These are phyloP conservation scores for Bipolaris sorokiniana DNA, from an alignment of 2,329 filamentous ascomycete genomes.

Conservation along the genomic window DNA sequence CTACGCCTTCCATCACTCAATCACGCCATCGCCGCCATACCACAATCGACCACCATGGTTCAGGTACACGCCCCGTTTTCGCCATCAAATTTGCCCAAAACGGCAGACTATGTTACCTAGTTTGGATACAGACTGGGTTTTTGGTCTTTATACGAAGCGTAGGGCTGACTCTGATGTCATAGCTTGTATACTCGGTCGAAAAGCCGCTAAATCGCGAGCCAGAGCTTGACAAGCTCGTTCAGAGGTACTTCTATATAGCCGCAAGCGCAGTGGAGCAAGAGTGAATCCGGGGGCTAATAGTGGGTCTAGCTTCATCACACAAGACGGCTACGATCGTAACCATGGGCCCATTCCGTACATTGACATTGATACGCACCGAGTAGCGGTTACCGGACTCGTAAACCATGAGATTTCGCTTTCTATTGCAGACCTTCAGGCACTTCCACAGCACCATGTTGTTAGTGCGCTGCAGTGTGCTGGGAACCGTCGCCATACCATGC, in stretches of 20 bases:
- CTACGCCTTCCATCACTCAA: slow-evolving; percentile 29
- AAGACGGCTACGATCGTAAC: slow-evolving; percentile 62
- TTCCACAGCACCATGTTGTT: slow-evolving; percentile 62
- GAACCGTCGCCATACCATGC: slow-evolving; percentile 66
- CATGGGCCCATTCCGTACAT: slow-evolving; percentile 61
- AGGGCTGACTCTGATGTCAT: slow-evolving; percentile 29
- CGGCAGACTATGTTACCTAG: slow-evolving; percentile 24
- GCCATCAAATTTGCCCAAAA: slow-evolving; percentile 20
- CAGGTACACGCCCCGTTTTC: slow-evolving; percentile 30
- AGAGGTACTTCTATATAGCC: slow-evolving; percentile 44
- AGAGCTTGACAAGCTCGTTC: slow-evolving; percentile 52
- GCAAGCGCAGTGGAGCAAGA: neutral
- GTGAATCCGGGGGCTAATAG: neutral
- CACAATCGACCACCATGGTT: slow-evolving; percentile 31
- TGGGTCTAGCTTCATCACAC: slow-evolving; percentile 55
- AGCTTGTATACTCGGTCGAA: slow-evolving; percentile 52
- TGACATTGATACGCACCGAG: slow-evolving; percentile 47
- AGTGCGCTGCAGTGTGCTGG: slow-evolving; percentile 66
- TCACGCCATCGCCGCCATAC: slow-evolving; percentile 40
- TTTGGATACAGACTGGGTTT: neutral
- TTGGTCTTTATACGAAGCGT: neutral
- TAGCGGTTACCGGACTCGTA: slow-evolving; percentile 60
- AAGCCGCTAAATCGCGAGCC: slow-evolving; percentile 59
- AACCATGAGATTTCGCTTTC: slow-evolving; percentile 53
- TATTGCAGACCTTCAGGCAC: slow-evolving; percentile 55